Base-by-base conservation (phyloP, 768 basidiomycete genomes). In the Tylopilus sp. region DNA sequence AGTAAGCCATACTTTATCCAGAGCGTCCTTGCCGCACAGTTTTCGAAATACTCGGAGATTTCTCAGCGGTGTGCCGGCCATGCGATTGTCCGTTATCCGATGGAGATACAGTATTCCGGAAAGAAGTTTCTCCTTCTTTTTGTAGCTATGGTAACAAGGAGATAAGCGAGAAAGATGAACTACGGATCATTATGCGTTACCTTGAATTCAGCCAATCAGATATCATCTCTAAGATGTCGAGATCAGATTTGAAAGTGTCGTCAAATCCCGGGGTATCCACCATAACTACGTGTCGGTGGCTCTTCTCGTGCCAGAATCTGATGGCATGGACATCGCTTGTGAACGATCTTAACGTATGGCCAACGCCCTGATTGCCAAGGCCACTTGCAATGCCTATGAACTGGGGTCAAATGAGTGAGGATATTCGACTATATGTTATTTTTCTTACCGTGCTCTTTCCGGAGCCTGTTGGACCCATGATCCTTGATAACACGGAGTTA, bases 31-130 rank as follows among this genome's bases (percentile, higher is more conserved):
- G 52, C 71, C 67, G 24, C 69, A 70, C 4, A 69, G 21, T 31
- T 59, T 45, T 36, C 33, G 45, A 42, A 76, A 74, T 58, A 72
- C 62, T 6, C 58, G 60, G 16, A 74, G 63, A 51, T 74, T 73
- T 36, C 59, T 71, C 24, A 65, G 46, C 0, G 71, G 61, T 2
- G 69, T 59, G 17, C 70, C 75, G 0, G 62, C 63, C 66, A 76
- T 68, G 1, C 73, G 66, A 45, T 70, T 69, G 38, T 75, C 73
- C 9, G 72, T 63, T 34, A 76, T 76, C 16, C 71, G 66, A 52
- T 76, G 75, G 14, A 76, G 52, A 52, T 75, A 76, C 19, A 76
- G 17, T 25, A 76, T 65, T 2, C 68, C 73, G 10, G 68, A 57
- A 1, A 76, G 63, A n/a, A 53, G 40, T 10, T 54, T 59, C 4